These are phyloP conservation scores for Rhizopogon vinicolor DNA, from an alignment of 768 basidiomycete genomes.

Conservation along the genomic window DNA sequence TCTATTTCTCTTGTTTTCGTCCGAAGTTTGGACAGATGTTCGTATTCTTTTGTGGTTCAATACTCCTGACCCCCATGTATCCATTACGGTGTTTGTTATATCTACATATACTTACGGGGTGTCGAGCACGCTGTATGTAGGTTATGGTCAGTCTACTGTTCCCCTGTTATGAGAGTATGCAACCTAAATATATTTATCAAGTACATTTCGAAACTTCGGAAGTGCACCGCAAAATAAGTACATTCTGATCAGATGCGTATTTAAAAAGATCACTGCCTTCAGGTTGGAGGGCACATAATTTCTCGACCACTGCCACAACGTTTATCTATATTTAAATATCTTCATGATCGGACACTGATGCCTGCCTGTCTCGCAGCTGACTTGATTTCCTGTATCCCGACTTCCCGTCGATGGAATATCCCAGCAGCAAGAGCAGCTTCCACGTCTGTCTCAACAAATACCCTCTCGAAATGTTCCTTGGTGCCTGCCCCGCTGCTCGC, in stretches of 20 bases:
- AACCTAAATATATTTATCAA: not conserved
- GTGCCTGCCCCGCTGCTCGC: constrained; percentile 92
- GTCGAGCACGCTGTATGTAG: constrained; percentile 28
- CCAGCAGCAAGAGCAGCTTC: constrained; percentile 96
- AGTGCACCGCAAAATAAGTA: too few relatives aligned
- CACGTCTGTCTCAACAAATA: constrained; percentile 73
- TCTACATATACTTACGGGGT: constrained; percentile 27
- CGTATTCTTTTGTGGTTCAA: not conserved
- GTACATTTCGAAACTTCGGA: not conserved
- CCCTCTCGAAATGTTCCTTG: constrained; percentile 78
- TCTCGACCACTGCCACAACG: not conserved
- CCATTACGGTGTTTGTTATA: constrained; percentile 21
- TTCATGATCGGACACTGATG: constrained; percentile 43
- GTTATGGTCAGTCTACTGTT: constrained; percentile 20
- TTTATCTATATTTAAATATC: not conserved
- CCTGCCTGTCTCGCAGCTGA: constrained; percentile 38
- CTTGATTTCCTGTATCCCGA: constrained; percentile 82
- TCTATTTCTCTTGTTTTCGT: not conserved
- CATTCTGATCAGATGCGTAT: too few relatives aligned
- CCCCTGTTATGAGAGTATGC: constrained; percentile 3
- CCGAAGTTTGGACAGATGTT: not conserved
- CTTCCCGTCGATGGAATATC: constrained; percentile 92
- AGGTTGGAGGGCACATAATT: not conserved
- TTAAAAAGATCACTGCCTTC: too few relatives aligned
- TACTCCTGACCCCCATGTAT: constrained; percentile 20